Base-by-base conservation (phyloP, 1,139 yeast species). In the Lodderomyces elongisporus region DNA sequence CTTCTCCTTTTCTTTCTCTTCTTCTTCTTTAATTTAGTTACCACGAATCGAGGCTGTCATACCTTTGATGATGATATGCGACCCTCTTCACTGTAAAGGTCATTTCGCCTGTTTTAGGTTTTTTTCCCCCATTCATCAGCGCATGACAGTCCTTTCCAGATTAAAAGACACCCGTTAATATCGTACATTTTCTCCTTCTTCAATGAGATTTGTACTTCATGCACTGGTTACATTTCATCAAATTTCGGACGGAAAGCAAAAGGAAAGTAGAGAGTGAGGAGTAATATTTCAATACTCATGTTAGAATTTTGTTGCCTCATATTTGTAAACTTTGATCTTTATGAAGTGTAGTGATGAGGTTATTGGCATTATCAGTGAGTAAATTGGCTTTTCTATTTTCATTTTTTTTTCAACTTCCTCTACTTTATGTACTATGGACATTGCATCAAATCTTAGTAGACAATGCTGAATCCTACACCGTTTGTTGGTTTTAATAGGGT, bases 121-220 rank as follows among this genome's bases (percentile, higher is more conserved):
- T 13, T 13, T 13, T 6, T n/a, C 26, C 14, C 26, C 7, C 14
- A 13, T 24, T 24, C 26, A 24, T 24, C 26, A n/a, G 7, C 14
- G 8, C 14, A 24, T 60, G 58, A 47, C 47, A 60, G 66, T 50
- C 52, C 40, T 57, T 66, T 72, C 74, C 59, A 67, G 54, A 68
- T 37, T 39, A 55, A 62, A 24, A 45, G 14, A 27, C 30, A 43
- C 69, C 74, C 69, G 74, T 73, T 59, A 10, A 24, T 24, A 56
- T 67, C 74, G 74, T 67, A 66, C 60, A 47, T 24, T 24, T 24
- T 13, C 14, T 40, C 35, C 36, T 37, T 28, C 41, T 36, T 48
- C 60, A 43, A 58, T 67, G 66, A 36, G 69, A 49, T 51, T 54
- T 51, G 60, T 64, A 66, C 74, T 68, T 68, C 74, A 68, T 68